Percentiles rank a stretch among this genome's conserved stretches.
These are phyloP conservation scores for Omphalotus olearius DNA, from an alignment of 1,284 basidiomycete species.

Conservation along the genomic window DNA sequence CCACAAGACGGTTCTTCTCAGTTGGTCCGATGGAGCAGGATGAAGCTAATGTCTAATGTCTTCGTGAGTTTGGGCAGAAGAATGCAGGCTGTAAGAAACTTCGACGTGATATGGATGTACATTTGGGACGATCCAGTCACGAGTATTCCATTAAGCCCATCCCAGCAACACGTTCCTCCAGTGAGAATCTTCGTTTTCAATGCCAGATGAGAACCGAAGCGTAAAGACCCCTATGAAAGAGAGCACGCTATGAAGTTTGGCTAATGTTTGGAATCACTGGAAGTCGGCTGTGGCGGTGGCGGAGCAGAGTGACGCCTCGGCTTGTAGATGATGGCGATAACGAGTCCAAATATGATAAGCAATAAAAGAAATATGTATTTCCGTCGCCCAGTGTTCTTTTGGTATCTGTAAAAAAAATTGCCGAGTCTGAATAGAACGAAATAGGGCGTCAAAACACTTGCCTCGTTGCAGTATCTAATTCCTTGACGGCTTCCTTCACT, in stretches of 20 bases:
- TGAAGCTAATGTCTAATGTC: no score
- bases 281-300: constrained; percentile 15
- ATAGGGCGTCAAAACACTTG: constrained; percentile 30
- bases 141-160: no score
- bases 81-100: background rate
- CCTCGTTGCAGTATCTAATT: constrained; percentile 80
- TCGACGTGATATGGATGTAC: background rate
- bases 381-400: constrained; percentile 87
- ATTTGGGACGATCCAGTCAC: no score
- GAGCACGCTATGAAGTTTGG: background rate
- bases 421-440: constrained; percentile 7
- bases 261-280: no score
- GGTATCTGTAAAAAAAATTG: constrained; percentile 59
- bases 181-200: no score
- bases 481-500: constrained; percentile 80
- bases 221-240: background rate
- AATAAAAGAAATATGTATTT: constrained; percentile 91
- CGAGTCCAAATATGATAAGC: constrained; percentile 83
- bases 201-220: no score
- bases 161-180: no score
- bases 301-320: constrained; percentile 44
- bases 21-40: no score
- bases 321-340: constrained; percentile 80
- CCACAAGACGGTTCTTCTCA: no score
- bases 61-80: background rate